Conservation (phyloP, 345 rosid genomes). For the Linum tenue region DNA sequence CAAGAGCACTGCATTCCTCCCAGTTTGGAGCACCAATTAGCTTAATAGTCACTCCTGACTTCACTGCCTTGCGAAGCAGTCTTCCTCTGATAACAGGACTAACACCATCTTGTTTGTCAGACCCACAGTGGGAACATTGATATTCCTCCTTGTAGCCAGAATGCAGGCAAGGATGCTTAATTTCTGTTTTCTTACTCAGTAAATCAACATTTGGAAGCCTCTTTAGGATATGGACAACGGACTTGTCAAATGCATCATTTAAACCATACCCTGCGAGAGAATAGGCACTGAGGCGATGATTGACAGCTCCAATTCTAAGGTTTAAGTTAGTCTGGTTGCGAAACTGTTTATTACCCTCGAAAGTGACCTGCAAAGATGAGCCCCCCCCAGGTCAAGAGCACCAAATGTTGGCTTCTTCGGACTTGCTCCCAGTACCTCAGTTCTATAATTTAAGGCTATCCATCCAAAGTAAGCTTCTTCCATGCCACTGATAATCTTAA, state of each 20-base stretch:
- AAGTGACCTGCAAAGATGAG: constrained; percentile 92
- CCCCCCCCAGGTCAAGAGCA: constrained; percentile 97
- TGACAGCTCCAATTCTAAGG: constrained; percentile 69
- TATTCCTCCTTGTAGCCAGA: constrained; percentile 72
- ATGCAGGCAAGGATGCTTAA: constrained; percentile 87
- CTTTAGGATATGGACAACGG: constrained; percentile 56
- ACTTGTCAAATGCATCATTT: constrained; percentile 94
- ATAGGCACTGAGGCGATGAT: constrained; percentile 86
- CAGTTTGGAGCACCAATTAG: constrained; percentile 84
- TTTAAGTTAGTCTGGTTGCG: constrained; percentile 52
- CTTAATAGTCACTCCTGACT: constrained; percentile 53
- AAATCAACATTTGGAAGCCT: constrained; percentile 35
- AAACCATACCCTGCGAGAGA: constrained; percentile 96
- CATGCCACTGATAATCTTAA: constrained; percentile 75
- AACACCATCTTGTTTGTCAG: constrained; percentile 32
- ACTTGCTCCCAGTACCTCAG: constrained; percentile 49
- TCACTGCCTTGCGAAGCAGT: constrained; percentile 37
- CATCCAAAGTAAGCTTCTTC: constrained; percentile 97
- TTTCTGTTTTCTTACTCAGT: constrained; percentile 46
- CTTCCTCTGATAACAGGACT: constrained; percentile 35
- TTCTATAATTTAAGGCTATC: constrained; percentile 85
- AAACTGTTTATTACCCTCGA: constrained; percentile 57
- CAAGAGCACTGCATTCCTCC: constrained; percentile 72
- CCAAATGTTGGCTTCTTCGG: constrained; percentile 83
- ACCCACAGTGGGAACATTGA: constrained; percentile 59